Conservation (phyloP, 148 eudicot genomes). For the Simmondsia chinensis region DNA sequence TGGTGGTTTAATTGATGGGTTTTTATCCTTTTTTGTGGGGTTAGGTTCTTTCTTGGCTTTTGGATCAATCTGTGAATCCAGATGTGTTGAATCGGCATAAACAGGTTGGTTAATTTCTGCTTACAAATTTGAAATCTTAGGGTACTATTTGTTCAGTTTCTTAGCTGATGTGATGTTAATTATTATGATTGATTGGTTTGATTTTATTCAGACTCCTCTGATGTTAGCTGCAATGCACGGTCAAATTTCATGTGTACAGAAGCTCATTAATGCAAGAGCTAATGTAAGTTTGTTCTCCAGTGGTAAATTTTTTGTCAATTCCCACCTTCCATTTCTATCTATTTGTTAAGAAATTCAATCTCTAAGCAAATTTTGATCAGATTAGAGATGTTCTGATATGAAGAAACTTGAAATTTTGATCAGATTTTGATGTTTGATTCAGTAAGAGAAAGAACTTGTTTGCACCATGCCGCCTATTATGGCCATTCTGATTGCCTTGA, state of each 20-base stretch:
- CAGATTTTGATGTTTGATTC: constrained; percentile 98
- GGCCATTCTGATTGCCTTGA: constrained; percentile 83
- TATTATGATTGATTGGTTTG: neutral
- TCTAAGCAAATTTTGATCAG: too few species aligned
- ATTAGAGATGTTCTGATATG: too few species aligned
- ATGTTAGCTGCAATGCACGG: constrained; percentile 98
- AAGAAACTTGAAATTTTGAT: constrained; percentile 4
- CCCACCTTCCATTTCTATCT: neutral
- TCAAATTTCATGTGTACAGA: constrained; percentile 66
- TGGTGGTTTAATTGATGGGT: constrained; percentile 6
- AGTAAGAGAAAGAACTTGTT: constrained; percentile 69
- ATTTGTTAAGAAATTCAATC: neutral
- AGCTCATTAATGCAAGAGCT: constrained; percentile 85
- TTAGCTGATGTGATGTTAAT: neutral
- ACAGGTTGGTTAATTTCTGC: constrained; percentile 37
- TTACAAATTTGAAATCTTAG: neutral
- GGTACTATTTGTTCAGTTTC: neutral
- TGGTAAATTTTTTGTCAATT: neutral
- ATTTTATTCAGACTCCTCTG: constrained; percentile 63
- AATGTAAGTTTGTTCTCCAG: constrained; percentile 47
- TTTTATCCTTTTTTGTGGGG: constrained; percentile 8
- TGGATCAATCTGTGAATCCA: constrained; percentile 64
- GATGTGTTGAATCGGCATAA: constrained; percentile 80
- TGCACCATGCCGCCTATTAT: constrained; percentile 93
- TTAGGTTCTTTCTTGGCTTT: constrained; percentile 63